Evolutionary conservation across 2,329 filamentous ascomycete species (phyloP), one percentile per base, ranked within the genome.

Genomic region (Colletotrichum sp.): DNA sequence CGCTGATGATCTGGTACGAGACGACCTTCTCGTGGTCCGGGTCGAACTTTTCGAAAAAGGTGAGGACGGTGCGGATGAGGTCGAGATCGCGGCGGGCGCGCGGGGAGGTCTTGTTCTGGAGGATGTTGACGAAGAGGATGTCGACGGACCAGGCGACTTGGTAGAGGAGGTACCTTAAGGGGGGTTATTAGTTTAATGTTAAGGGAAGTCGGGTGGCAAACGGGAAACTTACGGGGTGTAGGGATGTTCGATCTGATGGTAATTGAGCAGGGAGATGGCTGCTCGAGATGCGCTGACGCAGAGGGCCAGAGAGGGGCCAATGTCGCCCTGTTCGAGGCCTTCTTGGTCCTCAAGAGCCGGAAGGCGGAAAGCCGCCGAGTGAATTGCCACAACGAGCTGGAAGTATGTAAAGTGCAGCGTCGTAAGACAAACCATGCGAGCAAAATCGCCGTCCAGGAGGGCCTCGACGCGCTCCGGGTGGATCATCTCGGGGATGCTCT

Each of bases 381-480:
- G 73, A 3, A 75, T 75, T 3, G 73, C 73, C 6, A 75, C 73
- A 13, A 73, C 43, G 21, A 75, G 73, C 58, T 75, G 73, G 48
- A 75, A 75, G 43, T 75, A 75, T 9, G 73, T 75, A 48, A 73
- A 75, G 43, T 75, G 73, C 43, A 75, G 34, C 8, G 70, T 73
- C 7, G 73, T 75, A 10, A 75, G 70, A 8, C 56, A 36, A 1
- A 68, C 43, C 73, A 75, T 43, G 38, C 73, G 71, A 10, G 34
- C 18, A n/a, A 73, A 75, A 6, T 75, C 73, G 16, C 70, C 70
- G 34, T 75, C 73, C 2, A 75, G 69, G 26, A 75, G 32, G 3
- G 70, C 73, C 3, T 75, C 73, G 3, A 64, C 70, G 21, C 71
- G 71, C 16, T 75, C 73, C 10, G 70, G 70, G 21, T 71, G 73